A percentile compares a stretch with the other conserved stretches of the same genome.
Conservation (phyloP, 805 yeast genomes). For the Wickerhamomyces ciferrii region DNA sequence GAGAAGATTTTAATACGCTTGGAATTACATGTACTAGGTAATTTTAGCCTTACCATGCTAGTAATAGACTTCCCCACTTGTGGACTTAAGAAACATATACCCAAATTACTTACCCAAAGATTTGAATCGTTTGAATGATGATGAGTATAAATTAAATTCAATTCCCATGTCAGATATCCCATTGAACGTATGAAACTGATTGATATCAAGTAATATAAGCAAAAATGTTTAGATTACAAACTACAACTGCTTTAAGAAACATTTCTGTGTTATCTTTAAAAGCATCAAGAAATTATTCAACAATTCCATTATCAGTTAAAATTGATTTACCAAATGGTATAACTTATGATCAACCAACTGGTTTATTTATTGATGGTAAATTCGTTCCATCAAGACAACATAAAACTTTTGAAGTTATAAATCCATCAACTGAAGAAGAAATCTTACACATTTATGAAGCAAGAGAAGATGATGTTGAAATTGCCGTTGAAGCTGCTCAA, state of each 20-base stretch:
- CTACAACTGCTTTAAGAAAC: background rate
- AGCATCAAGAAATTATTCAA: background rate
- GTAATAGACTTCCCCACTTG: background rate
- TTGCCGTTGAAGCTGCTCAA: slow-evolving; percentile 76
- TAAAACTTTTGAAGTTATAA: slow-evolving; percentile 53
- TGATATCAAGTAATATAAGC: background rate
- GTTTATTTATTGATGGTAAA: slow-evolving; percentile 69
- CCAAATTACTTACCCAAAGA: background rate
- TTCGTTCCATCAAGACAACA: slow-evolving; percentile 52
- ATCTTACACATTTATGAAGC: slow-evolving; percentile 69
- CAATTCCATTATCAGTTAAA: slow-evolving; percentile 37
- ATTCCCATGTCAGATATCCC: too few relatives aligned
- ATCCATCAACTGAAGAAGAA: slow-evolving; percentile 65
- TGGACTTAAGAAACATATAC: background rate
- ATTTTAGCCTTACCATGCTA: background rate
- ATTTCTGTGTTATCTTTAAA: background rate
- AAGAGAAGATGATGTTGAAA: slow-evolving; percentile 66
- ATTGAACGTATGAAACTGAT: background rate
- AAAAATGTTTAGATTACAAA: background rate
- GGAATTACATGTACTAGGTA: background rate
- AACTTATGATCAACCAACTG: slow-evolving; percentile 67
- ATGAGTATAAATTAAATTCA: background rate
- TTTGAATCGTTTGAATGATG: too few relatives aligned
- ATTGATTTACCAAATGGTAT: slow-evolving; percentile 64
- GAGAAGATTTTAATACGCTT: too few relatives aligned